Percentiles rank a stretch among this genome's conserved stretches.
phyloP scores from a whole-genome alignment of 148 eudicot genomes.

The Spergularia bocconei region DNA sequence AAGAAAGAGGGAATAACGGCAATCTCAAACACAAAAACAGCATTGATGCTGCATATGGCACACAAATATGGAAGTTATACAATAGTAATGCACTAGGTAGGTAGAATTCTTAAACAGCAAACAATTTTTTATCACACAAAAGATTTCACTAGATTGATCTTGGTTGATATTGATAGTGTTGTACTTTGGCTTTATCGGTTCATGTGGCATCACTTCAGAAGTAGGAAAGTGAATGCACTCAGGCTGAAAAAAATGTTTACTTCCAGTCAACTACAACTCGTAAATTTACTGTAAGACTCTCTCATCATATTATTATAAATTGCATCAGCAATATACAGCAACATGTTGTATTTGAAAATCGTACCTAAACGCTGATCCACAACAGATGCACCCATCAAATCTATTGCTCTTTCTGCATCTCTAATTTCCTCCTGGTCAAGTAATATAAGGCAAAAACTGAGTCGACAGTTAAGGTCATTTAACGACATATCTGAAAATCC shows the following conservation, averaged over 20 bases:
- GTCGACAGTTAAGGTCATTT: neutral
- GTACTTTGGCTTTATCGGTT: neutral
- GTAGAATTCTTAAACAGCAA: neutral
- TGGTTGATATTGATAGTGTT: neutral
- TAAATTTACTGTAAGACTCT: neutral
- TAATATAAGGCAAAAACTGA: conserved; percentile 12
- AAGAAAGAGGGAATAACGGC: conserved; percentile 1
- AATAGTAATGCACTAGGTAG: too few relatives aligned
- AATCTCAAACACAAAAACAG: neutral
- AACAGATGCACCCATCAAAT: conserved; percentile 82
- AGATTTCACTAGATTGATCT: neutral
- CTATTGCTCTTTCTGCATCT: conserved; percentile 70
- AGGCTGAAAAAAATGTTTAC: neutral
- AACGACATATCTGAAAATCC: neutral
- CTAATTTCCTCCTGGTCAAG: conserved; percentile 64
- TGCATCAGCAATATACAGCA: neutral
- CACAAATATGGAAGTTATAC: neutral
- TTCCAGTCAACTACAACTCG: neutral
- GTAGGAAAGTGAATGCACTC: neutral
- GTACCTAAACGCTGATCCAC: conserved; percentile 67
- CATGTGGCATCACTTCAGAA: conserved; percentile 6
- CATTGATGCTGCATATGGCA: neutral
- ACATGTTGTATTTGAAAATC: neutral
- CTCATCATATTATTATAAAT: neutral
- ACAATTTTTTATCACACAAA: neutral